Evolutionary conservation across 352 stramenopile species (phyloP).

Genomic region (Pythium utonaiense): DNA sequence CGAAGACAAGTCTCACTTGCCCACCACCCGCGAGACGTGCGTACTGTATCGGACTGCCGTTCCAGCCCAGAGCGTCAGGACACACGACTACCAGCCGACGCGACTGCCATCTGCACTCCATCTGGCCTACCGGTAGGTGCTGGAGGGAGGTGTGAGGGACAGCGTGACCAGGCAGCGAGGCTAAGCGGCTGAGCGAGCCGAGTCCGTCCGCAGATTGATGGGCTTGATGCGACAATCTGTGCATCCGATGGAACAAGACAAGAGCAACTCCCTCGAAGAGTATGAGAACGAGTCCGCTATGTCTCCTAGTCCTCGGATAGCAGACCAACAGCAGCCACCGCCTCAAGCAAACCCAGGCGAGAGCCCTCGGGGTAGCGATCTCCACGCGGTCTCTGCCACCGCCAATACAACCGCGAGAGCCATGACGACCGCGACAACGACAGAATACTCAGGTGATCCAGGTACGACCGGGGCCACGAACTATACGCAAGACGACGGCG

Average conservation of each 20-base stretch:
- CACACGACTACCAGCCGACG: not conserved
- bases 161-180: not conserved
- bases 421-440: conserved; percentile 19
- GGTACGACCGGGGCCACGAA: not conserved
- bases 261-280: conserved; percentile 22
- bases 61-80: not conserved
- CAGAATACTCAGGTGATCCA: not conserved
- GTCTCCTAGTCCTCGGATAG: conserved; percentile 24
- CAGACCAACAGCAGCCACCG: conserved; percentile 27
- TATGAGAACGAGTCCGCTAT: conserved; percentile 24
- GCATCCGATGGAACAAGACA: conserved; percentile 51
- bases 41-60: no score
- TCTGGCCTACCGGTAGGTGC: conserved; percentile 3
- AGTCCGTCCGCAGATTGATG: conserved; percentile 29
- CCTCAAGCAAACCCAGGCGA: not conserved
- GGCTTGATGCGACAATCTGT: conserved; percentile 64
- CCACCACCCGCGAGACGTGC: no score
- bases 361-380: conserved; percentile 16
- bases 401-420: not conserved
- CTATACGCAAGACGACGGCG: not conserved
- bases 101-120: not conserved
- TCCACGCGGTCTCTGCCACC: conserved; percentile 12
- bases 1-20: no score
- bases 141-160: conserved; percentile 6
- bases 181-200: not conserved